A percentile compares a stretch with the other conserved stretches of the same genome.
Conservation (phyloP, 345 rosid genomes). For the Populus nigra region DNA sequence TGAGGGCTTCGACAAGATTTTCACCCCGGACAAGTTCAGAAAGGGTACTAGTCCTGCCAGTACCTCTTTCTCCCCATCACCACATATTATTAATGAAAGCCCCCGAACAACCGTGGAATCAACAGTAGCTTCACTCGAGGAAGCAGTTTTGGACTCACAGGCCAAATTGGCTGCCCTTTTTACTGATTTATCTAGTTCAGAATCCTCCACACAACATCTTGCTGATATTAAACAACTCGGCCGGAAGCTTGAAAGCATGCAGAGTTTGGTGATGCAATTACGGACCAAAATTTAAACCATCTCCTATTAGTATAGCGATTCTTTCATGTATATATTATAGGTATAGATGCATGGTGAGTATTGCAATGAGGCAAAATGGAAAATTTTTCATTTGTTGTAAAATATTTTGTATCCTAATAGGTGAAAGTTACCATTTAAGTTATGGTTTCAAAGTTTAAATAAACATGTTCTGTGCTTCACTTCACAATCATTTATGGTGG, state of each 20-base stretch:
- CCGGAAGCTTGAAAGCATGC: slow-evolving; percentile 66
- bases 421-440: neutral
- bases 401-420: slow-evolving; percentile 25
- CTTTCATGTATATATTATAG: slow-evolving; percentile 40
- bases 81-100: slow-evolving; percentile 29
- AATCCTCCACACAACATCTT: slow-evolving; percentile 35
- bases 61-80: slow-evolving; percentile 30
- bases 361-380: slow-evolving; percentile 13
- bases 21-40: slow-evolving; percentile 52
- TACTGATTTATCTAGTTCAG: slow-evolving; percentile 39
- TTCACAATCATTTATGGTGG: neutral
- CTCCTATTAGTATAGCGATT: slow-evolving; percentile 20
- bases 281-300: slow-evolving; percentile 50
- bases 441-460: neutral
- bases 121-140: slow-evolving; percentile 71
- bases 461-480: neutral
- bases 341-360: slow-evolving; percentile 21
- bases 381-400: neutral
- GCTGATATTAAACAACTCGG: slow-evolving; percentile 47
- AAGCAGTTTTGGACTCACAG: slow-evolving; percentile 57
- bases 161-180: slow-evolving; percentile 58
- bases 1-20: slow-evolving; percentile 74
- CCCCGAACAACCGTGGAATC: slow-evolving; percentile 35
- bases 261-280: slow-evolving; percentile 54
- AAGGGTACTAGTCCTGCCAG: slow-evolving; percentile 42